Evolutionary conservation across 192 early-diverging fungal species (phyloP), one percentile per base, ranked within the genome.

Genomic region (Jimgerdemannia flammicorona): DNA sequence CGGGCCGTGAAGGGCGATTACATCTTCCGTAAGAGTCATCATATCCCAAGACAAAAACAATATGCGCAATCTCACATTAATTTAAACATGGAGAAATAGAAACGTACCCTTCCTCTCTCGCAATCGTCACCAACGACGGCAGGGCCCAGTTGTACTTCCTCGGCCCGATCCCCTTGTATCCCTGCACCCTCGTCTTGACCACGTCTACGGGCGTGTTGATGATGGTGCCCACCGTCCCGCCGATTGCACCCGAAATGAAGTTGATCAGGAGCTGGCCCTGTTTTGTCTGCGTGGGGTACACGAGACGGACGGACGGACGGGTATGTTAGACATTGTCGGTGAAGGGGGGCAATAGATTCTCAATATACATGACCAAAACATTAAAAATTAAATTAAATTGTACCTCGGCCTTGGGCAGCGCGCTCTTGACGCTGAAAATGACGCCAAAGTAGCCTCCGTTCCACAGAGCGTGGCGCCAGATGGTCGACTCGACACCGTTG

Each of bases 361-460:
- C 29, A 29, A 29, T 29, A 29, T 29, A 29, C 29, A 29, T 29
- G 29, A 29, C 29, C 29, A 29, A 29, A 29, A 29, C 29, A 29
- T 29, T 29, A n/a, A n/a, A n/a, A n/a, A n/a, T n/a, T n/a, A n/a
- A n/a, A n/a, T n/a, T n/a, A 29, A 29, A 29, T 29, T 29, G 29
- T 29, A 29, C 29, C 29, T 81, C 70, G 20, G 81, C 72, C 67
- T 96, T 93, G 64, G 95, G 97, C 64, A 98, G 78, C 19, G 85
- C 59, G 66, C 80, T 84, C 72, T 90, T 91, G 72, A 97, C 88
- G 59, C 78, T 85, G 72, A 87, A 88, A 78, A 94, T 93, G 72
- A 86, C 89, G 70, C 95, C 95, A 90, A 98, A 98, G 89, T 96
- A 98, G 69, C 95, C 97, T 79, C 95, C 95, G 84, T 99, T 99